Evolutionary conservation across 768 basidiomycete species (phyloP).

Genomic region (Punctularia strigosozonata): DNA sequence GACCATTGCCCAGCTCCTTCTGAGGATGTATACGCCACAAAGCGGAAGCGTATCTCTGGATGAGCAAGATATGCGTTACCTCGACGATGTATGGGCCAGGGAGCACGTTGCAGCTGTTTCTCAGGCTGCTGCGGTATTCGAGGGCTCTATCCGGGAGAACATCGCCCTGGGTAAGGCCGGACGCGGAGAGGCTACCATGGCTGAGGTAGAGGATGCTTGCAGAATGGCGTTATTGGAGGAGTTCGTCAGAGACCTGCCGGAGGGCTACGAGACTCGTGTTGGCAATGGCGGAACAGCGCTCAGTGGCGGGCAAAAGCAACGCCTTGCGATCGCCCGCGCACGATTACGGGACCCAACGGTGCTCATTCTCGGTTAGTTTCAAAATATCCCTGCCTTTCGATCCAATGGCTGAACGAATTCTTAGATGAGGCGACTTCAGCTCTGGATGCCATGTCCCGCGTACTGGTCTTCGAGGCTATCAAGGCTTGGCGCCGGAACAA

Average conservation of each 20-base stretch:
- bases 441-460: conserved; percentile 79
- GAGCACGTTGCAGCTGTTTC: conserved; percentile 30
- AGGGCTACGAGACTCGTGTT: conserved; percentile 78
- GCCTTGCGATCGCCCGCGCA: conserved; percentile 83
- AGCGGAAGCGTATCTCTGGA: conserved; percentile 31
- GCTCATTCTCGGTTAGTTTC: conserved; percentile 5
- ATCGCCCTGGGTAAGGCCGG: conserved; percentile 34
- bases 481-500: conserved; percentile 60
- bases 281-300: conserved; percentile 66
- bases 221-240: conserved; percentile 79
- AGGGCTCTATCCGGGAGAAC: conserved; percentile 36
- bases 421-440: conserved; percentile 80
- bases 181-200: conserved; percentile 39
- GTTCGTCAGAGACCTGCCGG: conserved; percentile 70
- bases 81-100: conserved; percentile 27
- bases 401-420: neutral
- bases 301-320: conserved; percentile 88
- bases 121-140: conserved; percentile 36
- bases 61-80: conserved; percentile 26
- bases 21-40: conserved; percentile 29
- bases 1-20: conserved; percentile 34
- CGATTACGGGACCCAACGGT: conserved; percentile 77
- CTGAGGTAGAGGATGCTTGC: conserved; percentile 75
- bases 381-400: neutral
- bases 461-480: conserved; percentile 70